Evolutionary conservation across 768 basidiomycete genomes (phyloP).

Genomic region (Hericium alpestre): DNA sequence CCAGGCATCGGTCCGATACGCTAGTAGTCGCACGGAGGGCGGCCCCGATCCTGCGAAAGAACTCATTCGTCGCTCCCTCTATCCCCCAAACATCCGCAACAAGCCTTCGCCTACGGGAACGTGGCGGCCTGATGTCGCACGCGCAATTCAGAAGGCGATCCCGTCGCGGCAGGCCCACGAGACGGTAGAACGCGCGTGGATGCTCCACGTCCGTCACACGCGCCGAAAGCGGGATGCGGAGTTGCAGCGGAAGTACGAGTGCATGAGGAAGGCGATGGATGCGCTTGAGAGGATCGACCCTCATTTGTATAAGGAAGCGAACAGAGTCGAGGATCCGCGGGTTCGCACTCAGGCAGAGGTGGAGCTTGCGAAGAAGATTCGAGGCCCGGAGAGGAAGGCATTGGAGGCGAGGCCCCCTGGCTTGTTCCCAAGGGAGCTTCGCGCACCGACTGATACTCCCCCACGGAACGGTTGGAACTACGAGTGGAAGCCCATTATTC

Average conservation of each 20-base stretch:
- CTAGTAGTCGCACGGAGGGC: conserved; percentile 26
- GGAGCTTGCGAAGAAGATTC: conserved; percentile 50
- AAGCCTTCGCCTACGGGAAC: conserved; percentile 67
- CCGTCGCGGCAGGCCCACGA: conserved; percentile 84
- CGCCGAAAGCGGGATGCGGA: conserved; percentile 63
- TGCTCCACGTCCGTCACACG: conserved; percentile 65
- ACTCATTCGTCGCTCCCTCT: conserved; percentile 68
- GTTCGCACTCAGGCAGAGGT: conserved; percentile 45
- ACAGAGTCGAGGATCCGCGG: conserved; percentile 66
- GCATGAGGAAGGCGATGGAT: conserved; percentile 81
- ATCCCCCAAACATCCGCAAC: conserved; percentile 66
- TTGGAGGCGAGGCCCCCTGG: conserved; percentile 71
- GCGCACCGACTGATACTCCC: conserved; percentile 79
- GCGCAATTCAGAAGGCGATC: conserved; percentile 71
- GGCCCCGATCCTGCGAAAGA: conserved; percentile 54
- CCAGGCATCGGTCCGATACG: conserved; percentile 29
- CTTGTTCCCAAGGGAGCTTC: conserved; percentile 79
- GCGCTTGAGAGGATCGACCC: conserved; percentile 52
- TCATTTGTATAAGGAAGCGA: conserved; percentile 57
- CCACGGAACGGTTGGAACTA: conserved; percentile 77
- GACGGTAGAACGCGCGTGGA: conserved; percentile 87
- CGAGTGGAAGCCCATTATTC: conserved; percentile 51
- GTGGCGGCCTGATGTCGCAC: conserved; percentile 73
- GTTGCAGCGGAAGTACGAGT: conserved; percentile 63
- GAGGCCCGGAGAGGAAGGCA: conserved; percentile 54